A percentile compares a stretch with the other conserved stretches of the same genome.
Evolutionary conservation across 768 basidiomycete species (phyloP).

Genomic region (Clathrus columnatus): DNA sequence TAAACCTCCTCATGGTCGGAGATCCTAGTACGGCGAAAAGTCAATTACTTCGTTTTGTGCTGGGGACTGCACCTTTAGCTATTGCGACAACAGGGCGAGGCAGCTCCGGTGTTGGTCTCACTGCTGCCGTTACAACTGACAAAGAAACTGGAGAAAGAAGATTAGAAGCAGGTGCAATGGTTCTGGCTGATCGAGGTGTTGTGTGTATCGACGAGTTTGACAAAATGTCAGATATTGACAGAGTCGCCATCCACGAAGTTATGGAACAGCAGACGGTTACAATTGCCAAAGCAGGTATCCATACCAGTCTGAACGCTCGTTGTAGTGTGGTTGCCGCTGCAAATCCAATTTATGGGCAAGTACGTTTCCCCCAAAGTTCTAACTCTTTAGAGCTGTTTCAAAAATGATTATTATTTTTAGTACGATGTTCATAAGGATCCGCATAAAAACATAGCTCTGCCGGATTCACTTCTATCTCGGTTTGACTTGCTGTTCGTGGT

Average conservation of each 20-base stretch:
- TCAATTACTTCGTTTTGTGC: slow-evolving; percentile 90
- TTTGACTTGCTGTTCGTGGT: slow-evolving; percentile 98
- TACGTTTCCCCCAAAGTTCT: no score
- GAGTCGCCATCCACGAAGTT: slow-evolving; percentile 99
- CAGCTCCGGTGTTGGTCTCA: slow-evolving; percentile 97
- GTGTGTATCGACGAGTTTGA: slow-evolving; percentile 99
- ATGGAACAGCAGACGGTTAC: slow-evolving; percentile 99
- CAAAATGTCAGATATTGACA: slow-evolving; percentile 99
- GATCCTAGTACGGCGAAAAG: slow-evolving; percentile 99
- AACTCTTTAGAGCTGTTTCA: no score
- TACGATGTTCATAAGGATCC: slow-evolving; percentile 99
- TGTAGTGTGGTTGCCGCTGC: slow-evolving; percentile 98
- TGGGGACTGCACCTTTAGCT: slow-evolving; percentile 91
- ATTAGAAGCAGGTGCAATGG: slow-evolving; percentile 98
- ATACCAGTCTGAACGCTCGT: slow-evolving; percentile 94
- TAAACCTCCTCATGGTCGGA: slow-evolving; percentile 99
- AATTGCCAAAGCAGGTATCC: slow-evolving; percentile 98
- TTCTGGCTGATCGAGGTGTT: slow-evolving; percentile 95
- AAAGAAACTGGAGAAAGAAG: slow-evolving; percentile 95
- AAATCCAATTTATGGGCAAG: slow-evolving; percentile 97
- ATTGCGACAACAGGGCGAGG: slow-evolving; percentile 98
- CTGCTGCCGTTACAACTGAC: slow-evolving; percentile 96
- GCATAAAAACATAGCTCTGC: slow-evolving; percentile 96
- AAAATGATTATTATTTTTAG: slow-evolving; percentile 43
- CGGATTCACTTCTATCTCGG: slow-evolving; percentile 95